Base-by-base conservation (phyloP, 164 flowering plant species). In the Houttuynia cordata region DNA sequence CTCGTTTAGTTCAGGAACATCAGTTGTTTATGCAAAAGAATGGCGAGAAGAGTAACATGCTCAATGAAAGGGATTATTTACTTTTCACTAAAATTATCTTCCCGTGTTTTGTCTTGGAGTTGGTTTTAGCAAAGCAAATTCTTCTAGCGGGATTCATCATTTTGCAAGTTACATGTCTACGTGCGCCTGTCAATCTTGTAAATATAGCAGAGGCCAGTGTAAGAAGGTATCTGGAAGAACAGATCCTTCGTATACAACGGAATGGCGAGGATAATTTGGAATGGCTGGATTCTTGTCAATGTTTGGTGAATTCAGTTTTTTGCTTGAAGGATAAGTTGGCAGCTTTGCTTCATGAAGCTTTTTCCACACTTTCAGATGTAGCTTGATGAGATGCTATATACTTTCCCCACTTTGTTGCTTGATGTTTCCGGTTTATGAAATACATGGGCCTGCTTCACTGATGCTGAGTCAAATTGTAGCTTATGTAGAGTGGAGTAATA, bases 111-210 rank as follows among this genome's bases (percentile, higher is more conserved):
- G 66, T 91, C 52, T 69, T 88, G 21, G 96, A 87, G 78, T 91
- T 91, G 60, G 88, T 91, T 73, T 81, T 75, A 73, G 78, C 85
- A 3, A 82, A 77, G 62, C 93, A 87, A 71, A 79, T 71, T 42
- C 62, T 94, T 41, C 71, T 88, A 19, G 99, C 97, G 3, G 97
- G 93, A 45, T 75, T 87, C 62, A 67, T 94, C 13, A 82, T 88
- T 1, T 79, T 83, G 8, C 84, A 75, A 62, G 79, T 78, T 47
- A 85, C 90, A 92, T 96, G 86, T 79, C 76, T 85, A 17, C 79
- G 82, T 69, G 60, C 86, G 57, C 75, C 94, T 24, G 71, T 90
- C 13, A 71, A 89, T 63, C 79, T 94, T 51, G 67, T 94, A 34
- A 88, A 88, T 55, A 61, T 85, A 53, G 86, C 86, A 30, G 93